A percentile compares a stretch with the other conserved stretches of the same genome.
These are phyloP conservation scores for Chlorella sp. DNA, from an alignment of 139 green algal species.

Conservation along the genomic window DNA sequence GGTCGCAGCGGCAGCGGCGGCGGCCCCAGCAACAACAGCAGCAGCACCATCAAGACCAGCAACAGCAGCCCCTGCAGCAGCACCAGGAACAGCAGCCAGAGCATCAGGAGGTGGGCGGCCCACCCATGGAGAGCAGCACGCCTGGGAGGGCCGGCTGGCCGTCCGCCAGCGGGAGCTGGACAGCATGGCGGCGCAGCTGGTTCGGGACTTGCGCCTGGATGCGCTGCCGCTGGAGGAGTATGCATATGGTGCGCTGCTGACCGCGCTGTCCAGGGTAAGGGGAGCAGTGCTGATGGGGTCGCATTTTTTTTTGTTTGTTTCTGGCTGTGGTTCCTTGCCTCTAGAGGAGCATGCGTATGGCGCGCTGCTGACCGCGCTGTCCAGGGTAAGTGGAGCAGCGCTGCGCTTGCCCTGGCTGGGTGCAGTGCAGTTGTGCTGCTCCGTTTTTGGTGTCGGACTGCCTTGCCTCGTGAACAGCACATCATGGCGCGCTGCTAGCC, in stretches of 20 bases:
- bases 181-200: background rate
- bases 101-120: too few relatives aligned
- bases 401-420: too few relatives aligned
- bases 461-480: too few relatives aligned
- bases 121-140: background rate
- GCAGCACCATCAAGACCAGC: background rate
- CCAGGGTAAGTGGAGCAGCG: background rate
- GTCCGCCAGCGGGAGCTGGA: background rate
- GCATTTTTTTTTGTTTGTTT: too few relatives aligned
- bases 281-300: too few relatives aligned
- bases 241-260: background rate
- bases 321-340: too few relatives aligned
- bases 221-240: background rate
- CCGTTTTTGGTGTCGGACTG: too few relatives aligned
- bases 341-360: too few relatives aligned
- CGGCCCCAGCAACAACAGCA: background rate
- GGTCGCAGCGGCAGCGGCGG: too few relatives aligned
- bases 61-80: background rate
- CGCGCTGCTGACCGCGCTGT: slow-evolving; percentile 5
- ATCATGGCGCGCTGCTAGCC: too few relatives aligned
- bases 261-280: slow-evolving; percentile 14
- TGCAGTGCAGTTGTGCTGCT: too few relatives aligned
- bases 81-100: background rate
- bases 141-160: background rate
- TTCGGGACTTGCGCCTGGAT: background rate